phyloP scores from a whole-genome alignment of 768 basidiomycete genomes.

The Exsudoporus frostii region DNA sequence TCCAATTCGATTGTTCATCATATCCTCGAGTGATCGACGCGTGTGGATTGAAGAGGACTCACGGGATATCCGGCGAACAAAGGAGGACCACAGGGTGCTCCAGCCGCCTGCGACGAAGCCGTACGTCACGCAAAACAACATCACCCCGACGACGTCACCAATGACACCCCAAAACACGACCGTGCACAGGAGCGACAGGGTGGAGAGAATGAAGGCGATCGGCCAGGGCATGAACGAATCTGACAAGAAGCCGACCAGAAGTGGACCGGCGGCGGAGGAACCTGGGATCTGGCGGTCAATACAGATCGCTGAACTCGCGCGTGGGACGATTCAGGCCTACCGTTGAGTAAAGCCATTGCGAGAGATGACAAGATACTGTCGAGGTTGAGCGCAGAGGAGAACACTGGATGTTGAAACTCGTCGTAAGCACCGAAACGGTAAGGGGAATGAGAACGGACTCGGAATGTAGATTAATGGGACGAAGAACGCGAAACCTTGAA shows the following conservation, averaged over 20 bases:
- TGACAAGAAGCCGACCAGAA: not conserved
- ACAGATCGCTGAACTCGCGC: not conserved
- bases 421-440: not conserved
- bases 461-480: not conserved
- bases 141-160: not conserved
- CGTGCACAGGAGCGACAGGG: not conserved
- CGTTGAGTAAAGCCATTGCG: not conserved
- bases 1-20: too few species aligned
- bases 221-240: not conserved
- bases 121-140: not conserved
- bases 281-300: not conserved
- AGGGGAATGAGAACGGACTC: not conserved
- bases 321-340: not conserved
- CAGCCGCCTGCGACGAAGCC: not conserved
- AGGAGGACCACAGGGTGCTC: slow-evolving; percentile 4
- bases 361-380: not conserved
- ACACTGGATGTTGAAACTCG: too few species aligned
- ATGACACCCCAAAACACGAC: slow-evolving; percentile 1
- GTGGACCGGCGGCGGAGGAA: not conserved
- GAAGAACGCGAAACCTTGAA: not conserved
- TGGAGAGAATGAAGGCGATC: not conserved
- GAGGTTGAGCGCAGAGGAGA: not conserved
- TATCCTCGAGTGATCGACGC: not conserved
- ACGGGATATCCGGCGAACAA: not conserved
- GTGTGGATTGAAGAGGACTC: not conserved